Evolutionary conservation across 768 basidiomycete species (phyloP).

Genomic region (Mycena rosella): DNA sequence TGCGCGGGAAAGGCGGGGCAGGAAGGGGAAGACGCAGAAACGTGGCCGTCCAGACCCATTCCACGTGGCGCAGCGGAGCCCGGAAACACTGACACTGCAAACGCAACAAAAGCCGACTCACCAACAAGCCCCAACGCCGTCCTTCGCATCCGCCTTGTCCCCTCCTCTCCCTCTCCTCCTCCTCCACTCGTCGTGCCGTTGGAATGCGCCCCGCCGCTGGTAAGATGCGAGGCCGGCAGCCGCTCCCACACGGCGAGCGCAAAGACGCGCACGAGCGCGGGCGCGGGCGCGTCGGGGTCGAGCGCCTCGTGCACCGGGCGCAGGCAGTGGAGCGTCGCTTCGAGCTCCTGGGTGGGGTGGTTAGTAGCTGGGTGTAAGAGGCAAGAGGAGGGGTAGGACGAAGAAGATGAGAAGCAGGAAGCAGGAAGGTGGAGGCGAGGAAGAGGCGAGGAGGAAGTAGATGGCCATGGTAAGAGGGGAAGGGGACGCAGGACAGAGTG

Average conservation of each 20-base stretch:
- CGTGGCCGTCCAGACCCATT: too few relatives aligned
- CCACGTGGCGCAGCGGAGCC: too few relatives aligned
- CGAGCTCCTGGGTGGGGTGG: constrained; percentile 72
- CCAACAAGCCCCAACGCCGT: constrained; percentile 85
- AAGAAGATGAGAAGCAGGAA: not conserved
- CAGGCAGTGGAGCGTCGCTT: constrained; percentile 89
- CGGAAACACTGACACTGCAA: not conserved
- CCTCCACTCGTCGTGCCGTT: not conserved
- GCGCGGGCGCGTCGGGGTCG: constrained; percentile 53
- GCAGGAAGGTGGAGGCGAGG: too few relatives aligned
- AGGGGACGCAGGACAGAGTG: too few relatives aligned
- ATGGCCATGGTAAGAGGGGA: too few relatives aligned
- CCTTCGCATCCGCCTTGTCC: constrained; percentile 78
- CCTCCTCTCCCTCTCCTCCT: not conserved
- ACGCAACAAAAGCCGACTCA: constrained; percentile 47
- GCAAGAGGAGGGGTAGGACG: not conserved
- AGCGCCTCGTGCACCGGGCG: constrained; percentile 91
- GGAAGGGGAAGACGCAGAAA: too few relatives aligned
- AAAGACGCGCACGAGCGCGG: constrained; percentile 71
- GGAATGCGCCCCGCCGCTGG: not conserved
- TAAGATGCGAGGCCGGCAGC: constrained; percentile 69
- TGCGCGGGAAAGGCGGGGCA: too few relatives aligned
- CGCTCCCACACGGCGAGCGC: constrained; percentile 76
- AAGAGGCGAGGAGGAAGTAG: too few relatives aligned
- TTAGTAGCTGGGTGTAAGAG: not conserved